Conservation (phyloP, 495 filamentous ascomycete species). For the Penicillium argentinense region DNA sequence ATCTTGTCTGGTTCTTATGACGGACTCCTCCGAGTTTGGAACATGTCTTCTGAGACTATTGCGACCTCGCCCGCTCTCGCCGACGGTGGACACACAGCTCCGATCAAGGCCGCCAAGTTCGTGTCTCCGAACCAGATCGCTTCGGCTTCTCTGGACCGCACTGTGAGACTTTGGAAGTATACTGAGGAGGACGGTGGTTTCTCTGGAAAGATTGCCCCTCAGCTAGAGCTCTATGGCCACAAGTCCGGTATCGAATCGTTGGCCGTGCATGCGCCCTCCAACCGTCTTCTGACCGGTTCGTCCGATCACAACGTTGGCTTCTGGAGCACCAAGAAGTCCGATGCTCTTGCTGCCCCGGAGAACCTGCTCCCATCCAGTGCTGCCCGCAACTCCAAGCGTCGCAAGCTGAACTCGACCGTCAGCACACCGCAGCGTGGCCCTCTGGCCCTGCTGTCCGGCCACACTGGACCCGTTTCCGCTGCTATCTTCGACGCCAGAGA, state of each 20-base stretch:
- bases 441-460: conserved; percentile 67
- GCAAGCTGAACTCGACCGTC: conserved; percentile 67
- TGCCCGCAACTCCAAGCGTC: conserved; percentile 65
- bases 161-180: conserved; percentile 86
- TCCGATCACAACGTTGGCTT: conserved; percentile 76
- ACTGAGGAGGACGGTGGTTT: conserved; percentile 59
- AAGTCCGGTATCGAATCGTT: conserved; percentile 70
- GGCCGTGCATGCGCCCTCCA: conserved; percentile 71
- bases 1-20: conserved; percentile 91
- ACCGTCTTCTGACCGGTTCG: conserved; percentile 78
- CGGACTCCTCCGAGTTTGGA: conserved; percentile 83
- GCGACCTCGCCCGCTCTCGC: conserved; percentile 63
- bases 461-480: conserved; percentile 69
- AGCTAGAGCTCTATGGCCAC: conserved; percentile 87
- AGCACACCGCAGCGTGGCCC: conserved; percentile 73
- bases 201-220: conserved; percentile 64
- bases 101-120: conserved; percentile 79
- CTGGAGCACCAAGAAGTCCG: conserved; percentile 76
- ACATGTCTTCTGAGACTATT: conserved; percentile 74
- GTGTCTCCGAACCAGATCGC: conserved; percentile 72
- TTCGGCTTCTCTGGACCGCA: conserved; percentile 78
- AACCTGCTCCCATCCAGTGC: conserved; percentile 61
- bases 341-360: conserved; percentile 67
- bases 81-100: conserved; percentile 69
- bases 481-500: conserved; percentile 83